Conservation (phyloP, 768 basidiomycete species). For the Lactarius evosmus region DNA sequence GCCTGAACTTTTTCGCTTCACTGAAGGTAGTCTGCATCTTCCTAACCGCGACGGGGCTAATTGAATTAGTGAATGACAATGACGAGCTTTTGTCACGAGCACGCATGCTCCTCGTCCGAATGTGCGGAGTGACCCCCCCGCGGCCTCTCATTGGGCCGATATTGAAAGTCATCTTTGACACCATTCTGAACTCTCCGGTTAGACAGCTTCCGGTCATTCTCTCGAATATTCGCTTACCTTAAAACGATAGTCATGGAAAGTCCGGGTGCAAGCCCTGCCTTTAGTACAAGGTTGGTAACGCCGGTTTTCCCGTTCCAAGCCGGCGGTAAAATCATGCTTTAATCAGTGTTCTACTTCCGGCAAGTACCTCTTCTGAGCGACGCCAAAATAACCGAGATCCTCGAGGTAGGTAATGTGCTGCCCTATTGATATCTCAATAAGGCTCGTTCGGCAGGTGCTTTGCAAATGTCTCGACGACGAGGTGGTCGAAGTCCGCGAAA, state of each 20-base stretch:
- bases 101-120: constrained; percentile 68
- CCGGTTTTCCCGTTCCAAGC: not conserved
- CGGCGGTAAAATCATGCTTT: not conserved
- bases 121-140: constrained; percentile 84
- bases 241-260: constrained; percentile 70
- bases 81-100: constrained; percentile 65
- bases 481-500: constrained; percentile 85
- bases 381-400: constrained; percentile 68
- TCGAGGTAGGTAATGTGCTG: constrained; percentile 53
- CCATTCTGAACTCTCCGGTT: constrained; percentile 74
- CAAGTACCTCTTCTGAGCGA: constrained; percentile 80
- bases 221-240: constrained; percentile 15
- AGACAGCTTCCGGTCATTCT: constrained; percentile 30
- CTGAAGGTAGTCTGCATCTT: constrained; percentile 47
- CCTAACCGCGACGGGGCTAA: not conserved
- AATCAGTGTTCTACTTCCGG: constrained; percentile 79
- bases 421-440: not conserved
- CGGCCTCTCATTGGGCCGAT: constrained; percentile 62
- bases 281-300: constrained; percentile 62
- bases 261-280: constrained; percentile 81
- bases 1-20: constrained; percentile 75
- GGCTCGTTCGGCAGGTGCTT: constrained; percentile 50
- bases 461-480: constrained; percentile 83
- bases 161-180: constrained; percentile 67
- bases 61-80: constrained; percentile 60